Base-by-base conservation (phyloP, 2,329 filamentous ascomycete species). In the Arachnomyces sp. region DNA sequence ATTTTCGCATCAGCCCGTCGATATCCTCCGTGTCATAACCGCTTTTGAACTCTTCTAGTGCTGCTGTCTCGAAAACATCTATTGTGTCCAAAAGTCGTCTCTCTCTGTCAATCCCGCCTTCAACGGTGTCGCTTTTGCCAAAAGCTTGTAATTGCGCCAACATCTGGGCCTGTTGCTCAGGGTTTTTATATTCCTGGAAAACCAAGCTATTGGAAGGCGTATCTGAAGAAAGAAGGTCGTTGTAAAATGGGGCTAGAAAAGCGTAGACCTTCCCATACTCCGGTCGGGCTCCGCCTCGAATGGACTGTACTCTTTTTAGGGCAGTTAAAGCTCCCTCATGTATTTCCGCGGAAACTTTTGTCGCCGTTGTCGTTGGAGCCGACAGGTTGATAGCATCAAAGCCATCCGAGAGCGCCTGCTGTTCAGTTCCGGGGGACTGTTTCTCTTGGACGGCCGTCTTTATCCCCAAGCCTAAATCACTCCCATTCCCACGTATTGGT, bases 241-340 rank as follows among this genome's bases (percentile, higher is more conserved):
- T 78, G 64, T 96, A 98, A 52, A 93, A 90, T 0, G 89, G 89
- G 8, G 82, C 85, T 50, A 98, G 65, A 3, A 86, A 84, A n/a
- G 81, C 83, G 62, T 96, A 93, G 11, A 96, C 73, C 59, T 84
- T 93, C 12, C 84, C 90, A 58, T 89, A 98, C 61, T 96, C 89
- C 52, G 92, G 80, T 45, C 89, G 77, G 33, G 92, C 92, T 52
- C 81, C 78, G 3, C 90, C 92, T 31, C 92, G 75, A 37, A 93
- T 77, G 35, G 90, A 96, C 53, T 74, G 79, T 18, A 81, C 82
- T 21, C 74, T 74, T 42, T 79, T 75, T 42, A 96, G 70, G 1
- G 88, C 77, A 25, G 75, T 74, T 36, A 95, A 64, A 17, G 87
- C 73, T 2, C 76, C 73, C 12, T 76, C 73, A 0, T 13, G 11